phyloP scores from a whole-genome alignment of 352 stramenopile genomes.

The Globisporangium barbulae region DNA sequence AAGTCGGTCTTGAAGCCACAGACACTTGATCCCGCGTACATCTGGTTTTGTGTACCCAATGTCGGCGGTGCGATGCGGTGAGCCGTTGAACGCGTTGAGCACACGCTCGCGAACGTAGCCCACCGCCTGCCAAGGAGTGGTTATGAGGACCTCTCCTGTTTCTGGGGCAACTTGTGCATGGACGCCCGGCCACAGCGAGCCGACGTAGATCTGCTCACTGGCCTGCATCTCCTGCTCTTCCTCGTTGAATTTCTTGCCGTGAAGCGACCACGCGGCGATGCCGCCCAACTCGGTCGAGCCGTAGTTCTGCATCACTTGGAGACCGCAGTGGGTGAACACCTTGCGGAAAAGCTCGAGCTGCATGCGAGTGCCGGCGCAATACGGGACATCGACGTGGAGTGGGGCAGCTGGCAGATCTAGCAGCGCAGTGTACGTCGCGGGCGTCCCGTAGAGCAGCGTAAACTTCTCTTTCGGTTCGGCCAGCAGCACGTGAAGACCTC shows the following conservation, averaged over 20 bases:
- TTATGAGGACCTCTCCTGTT: constrained; percentile 64
- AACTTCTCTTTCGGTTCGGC: constrained; percentile 29
- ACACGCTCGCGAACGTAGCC: constrained; percentile 63
- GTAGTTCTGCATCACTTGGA: constrained; percentile 84
- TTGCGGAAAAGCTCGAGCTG: constrained; percentile 46
- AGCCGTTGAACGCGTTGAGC: constrained; percentile 40
- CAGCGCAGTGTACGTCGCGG: constrained; percentile 74
- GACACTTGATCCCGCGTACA: constrained; percentile 24
- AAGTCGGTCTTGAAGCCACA: constrained; percentile 73
- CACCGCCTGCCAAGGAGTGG: constrained; percentile 75
- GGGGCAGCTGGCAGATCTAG: constrained; percentile 40
- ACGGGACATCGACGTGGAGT: constrained; percentile 67
- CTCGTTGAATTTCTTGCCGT: constrained; percentile 37
- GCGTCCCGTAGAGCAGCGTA: constrained; percentile 73
- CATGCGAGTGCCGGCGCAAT: constrained; percentile 69
- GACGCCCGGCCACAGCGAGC: constrained; percentile 68
- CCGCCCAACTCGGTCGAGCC: constrained; percentile 81
- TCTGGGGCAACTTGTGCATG: constrained; percentile 33
- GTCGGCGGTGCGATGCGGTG: constrained; percentile 57
- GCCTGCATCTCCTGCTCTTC: constrained; percentile 41
- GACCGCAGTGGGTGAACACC: constrained; percentile 53
- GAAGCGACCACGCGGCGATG: constrained; percentile 67
- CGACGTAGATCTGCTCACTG: constrained; percentile 49
- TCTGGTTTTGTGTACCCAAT: constrained; percentile 28
- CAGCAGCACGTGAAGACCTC: constrained; percentile 51